phyloP scores from a whole-genome alignment of 352 stramenopile species.

The Phytopythium sindhum region DNA sequence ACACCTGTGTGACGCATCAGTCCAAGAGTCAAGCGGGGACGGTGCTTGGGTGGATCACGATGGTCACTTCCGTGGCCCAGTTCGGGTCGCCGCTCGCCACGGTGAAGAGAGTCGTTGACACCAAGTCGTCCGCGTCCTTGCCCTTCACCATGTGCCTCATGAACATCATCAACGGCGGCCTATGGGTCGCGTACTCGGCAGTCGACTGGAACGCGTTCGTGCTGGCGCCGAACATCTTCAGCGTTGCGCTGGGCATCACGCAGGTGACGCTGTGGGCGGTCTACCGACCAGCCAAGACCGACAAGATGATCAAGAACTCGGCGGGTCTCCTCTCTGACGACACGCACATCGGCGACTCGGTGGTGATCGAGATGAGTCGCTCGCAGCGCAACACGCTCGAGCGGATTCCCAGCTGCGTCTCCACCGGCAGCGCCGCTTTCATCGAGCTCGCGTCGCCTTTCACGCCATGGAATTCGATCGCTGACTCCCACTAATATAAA shows the following conservation, averaged over 20 bases:
- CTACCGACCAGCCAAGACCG: conserved; percentile 5
- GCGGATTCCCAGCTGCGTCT: conserved; percentile 2
- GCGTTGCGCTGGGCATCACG: conserved; percentile 10
- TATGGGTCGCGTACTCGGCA: conserved; percentile 24
- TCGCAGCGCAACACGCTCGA: conserved; percentile 1
- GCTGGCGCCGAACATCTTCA: conserved; percentile 18
- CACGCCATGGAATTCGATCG: background rate
- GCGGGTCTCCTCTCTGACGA: background rate
- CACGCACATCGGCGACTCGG: background rate
- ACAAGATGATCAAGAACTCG: background rate
- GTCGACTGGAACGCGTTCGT: conserved; percentile 24
- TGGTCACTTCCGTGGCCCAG: conserved; percentile 14
- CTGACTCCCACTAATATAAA: background rate
- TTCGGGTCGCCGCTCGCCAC: conserved; percentile 29
- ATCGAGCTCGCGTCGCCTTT: background rate
- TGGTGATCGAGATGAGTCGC: conserved; percentile 2
- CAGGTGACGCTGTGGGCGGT: conserved; percentile 25
- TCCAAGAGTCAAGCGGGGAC: conserved; percentile 8
- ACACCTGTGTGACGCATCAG: conserved; percentile 7
- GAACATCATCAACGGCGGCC: conserved; percentile 25
- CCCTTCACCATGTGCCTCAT: conserved; percentile 26
- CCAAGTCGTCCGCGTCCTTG: conserved; percentile 22
- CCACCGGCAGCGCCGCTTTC: conserved; percentile 1
- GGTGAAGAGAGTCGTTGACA: conserved; percentile 18
- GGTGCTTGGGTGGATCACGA: conserved; percentile 20